Percentiles rank a stretch among this genome's conserved stretches.
Evolutionary conservation across 31 red algal species (phyloP).

Genomic region (Asparagopsis taxiformis): DNA sequence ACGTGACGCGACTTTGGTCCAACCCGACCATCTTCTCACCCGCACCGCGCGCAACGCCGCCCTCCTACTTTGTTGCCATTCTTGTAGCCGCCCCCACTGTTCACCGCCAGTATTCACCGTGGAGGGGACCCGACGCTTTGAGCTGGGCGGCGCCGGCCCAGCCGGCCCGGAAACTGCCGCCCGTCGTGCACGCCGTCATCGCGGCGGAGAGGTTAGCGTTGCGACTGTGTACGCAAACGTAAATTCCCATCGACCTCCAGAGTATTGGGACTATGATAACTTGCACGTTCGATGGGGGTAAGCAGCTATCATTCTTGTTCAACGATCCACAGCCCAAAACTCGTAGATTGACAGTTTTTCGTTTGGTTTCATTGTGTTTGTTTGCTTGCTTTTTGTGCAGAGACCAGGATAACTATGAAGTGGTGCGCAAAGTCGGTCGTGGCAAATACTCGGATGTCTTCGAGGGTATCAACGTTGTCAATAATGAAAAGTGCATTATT

Average conservation of each 20-base stretch:
- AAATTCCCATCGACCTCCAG: slow-evolving; percentile 63
- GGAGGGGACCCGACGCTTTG: slow-evolving; percentile 67
- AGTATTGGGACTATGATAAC: slow-evolving; percentile 98
- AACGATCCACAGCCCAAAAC: neutral
- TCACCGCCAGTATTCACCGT: slow-evolving; percentile 5
- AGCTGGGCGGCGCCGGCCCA: slow-evolving; percentile 73
- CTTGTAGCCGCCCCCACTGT: neutral
- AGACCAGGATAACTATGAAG: slow-evolving; percentile 92
- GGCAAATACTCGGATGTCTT: slow-evolving; percentile 98
- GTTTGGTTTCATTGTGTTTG: neutral
- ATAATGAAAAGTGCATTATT: slow-evolving; percentile 79
- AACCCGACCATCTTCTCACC: too few species aligned
- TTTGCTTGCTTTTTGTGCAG: slow-evolving; percentile 10
- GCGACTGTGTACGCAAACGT: slow-evolving; percentile 86
- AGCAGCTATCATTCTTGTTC: slow-evolving; percentile 2
- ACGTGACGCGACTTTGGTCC: too few species aligned
- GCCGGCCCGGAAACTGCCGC: slow-evolving; percentile 74
- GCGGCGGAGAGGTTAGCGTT: slow-evolving; percentile 59
- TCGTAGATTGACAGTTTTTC: neutral
- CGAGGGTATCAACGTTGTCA: slow-evolving; percentile 75
- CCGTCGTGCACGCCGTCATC: slow-evolving; percentile 52
- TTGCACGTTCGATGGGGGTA: slow-evolving; percentile 91
- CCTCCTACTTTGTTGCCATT: neutral
- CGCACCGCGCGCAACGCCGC: neutral
- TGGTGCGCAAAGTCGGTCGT: slow-evolving; percentile 92